Conservation (phyloP, 305 asterid genomes). For the Solanum hybrid region DNA sequence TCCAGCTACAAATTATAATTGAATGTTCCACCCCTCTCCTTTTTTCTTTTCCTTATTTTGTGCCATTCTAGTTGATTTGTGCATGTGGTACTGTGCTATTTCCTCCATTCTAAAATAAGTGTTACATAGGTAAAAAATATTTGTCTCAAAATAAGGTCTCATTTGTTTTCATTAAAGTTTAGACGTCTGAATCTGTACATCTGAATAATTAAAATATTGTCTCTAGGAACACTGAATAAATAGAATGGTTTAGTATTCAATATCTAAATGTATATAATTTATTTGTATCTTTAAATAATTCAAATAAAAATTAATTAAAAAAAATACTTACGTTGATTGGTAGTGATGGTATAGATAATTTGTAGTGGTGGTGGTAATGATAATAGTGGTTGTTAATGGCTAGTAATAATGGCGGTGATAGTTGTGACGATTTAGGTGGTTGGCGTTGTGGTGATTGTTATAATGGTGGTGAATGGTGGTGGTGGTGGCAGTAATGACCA, state of each 20-base stretch:
- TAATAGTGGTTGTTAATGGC: not conserved
- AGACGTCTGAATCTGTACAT: not conserved
- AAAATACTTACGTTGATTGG: not conserved
- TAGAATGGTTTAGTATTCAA: too few relatives aligned
- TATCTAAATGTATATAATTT: not conserved
- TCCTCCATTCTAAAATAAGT: not conserved
- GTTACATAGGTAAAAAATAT: not conserved
- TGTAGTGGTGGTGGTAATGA: not conserved
- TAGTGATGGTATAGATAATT: not conserved
- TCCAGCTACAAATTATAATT: not conserved
- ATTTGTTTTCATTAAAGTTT: too few relatives aligned
- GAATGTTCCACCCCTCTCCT: not conserved
- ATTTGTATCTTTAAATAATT: too few relatives aligned
- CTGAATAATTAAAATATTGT: not conserved
- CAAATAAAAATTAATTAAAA: too few relatives aligned
- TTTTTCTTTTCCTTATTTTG: not conserved
- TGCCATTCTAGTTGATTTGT: not conserved
- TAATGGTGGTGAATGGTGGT: not conserved
- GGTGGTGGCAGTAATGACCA: not conserved
- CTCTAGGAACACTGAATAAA: not conserved
- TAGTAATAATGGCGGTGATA: not conserved
- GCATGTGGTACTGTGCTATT: not conserved
- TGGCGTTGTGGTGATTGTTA: not conserved
- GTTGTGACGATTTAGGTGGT: not conserved
- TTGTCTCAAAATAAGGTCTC: not conserved